These are phyloP conservation scores for Curvularia sp. DNA, from an alignment of 2,329 filamentous ascomycete genomes.

Conservation along the genomic window DNA sequence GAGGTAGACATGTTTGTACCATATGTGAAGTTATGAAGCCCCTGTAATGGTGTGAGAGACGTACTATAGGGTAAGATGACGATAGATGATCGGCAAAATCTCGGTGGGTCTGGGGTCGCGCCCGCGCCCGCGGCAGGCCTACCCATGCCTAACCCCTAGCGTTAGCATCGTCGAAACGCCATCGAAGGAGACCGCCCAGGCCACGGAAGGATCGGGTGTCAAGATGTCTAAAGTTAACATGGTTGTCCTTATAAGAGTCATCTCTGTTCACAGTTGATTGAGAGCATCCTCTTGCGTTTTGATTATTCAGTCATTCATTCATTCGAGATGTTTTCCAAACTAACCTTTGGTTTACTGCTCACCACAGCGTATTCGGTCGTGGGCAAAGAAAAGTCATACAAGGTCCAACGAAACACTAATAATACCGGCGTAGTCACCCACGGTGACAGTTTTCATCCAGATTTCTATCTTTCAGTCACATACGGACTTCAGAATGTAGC, in stretches of 20 bases:
- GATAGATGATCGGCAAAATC: background rate
- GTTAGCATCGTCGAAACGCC: conserved; percentile 2
- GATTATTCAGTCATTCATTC: background rate
- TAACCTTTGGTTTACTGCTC: conserved; percentile 8
- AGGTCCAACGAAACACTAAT: background rate
- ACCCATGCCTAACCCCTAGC: conserved; percentile 1
- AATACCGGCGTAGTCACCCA: conserved; percentile 4
- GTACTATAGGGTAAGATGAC: background rate
- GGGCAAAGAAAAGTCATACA: background rate
- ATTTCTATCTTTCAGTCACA: conserved; percentile 58
- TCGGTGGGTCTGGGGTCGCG: background rate
- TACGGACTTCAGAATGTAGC: conserved; percentile 53
- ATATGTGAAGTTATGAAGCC: background rate
- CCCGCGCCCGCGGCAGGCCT: background rate
- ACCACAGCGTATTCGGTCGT: background rate
- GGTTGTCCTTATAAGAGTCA: background rate
- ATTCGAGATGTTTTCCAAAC: conserved; percentile 5
- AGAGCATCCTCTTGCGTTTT: background rate
- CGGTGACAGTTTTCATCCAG: conserved; percentile 47
- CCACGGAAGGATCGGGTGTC: background rate
- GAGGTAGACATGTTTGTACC: background rate
- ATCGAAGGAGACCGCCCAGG: conserved; percentile 4
- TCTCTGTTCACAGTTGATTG: background rate
- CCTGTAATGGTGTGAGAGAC: background rate
- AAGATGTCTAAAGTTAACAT: conserved; percentile 5